Percentiles rank a stretch among this genome's conserved stretches.
phyloP scores from a whole-genome alignment of 73 alveolate species.

The Stentor roeselii region DNA sequence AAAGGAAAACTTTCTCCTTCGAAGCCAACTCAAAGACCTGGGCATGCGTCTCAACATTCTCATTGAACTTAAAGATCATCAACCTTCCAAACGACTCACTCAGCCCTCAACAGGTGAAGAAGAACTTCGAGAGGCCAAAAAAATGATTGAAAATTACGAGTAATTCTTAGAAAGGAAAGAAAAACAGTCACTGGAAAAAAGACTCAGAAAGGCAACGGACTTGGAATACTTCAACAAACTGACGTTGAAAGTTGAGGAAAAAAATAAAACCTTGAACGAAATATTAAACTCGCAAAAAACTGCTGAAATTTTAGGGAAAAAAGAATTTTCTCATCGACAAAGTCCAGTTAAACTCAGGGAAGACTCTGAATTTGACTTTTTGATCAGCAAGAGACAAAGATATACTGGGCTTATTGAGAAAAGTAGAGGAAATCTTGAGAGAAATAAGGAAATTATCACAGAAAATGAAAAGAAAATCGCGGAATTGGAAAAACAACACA shows the following conservation, averaged over 20 bases:
- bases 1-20: background rate
- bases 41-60: background rate
- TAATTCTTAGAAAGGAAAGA: background rate
- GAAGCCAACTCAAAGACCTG: background rate
- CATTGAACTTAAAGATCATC: background rate
- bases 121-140: background rate
- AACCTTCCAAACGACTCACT: background rate
- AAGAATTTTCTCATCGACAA: background rate
- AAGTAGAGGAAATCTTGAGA: background rate
- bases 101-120: slow-evolving; percentile 2
- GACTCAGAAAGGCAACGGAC: background rate
- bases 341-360: background rate
- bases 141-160: background rate
- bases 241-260: background rate
- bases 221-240: background rate
- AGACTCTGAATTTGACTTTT: background rate
- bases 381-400: background rate
- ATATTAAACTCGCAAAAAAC: background rate
- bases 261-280: background rate
- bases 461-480: background rate
- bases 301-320: background rate
- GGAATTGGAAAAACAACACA: background rate
- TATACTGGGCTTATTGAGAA: background rate
- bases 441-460: background rate
- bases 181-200: background rate